Percentiles rank a stretch among this genome's conserved stretches.
Evolutionary conservation across 108 stramenopile species (phyloP).

Genomic region (Fragilaria crotonensis): DNA sequence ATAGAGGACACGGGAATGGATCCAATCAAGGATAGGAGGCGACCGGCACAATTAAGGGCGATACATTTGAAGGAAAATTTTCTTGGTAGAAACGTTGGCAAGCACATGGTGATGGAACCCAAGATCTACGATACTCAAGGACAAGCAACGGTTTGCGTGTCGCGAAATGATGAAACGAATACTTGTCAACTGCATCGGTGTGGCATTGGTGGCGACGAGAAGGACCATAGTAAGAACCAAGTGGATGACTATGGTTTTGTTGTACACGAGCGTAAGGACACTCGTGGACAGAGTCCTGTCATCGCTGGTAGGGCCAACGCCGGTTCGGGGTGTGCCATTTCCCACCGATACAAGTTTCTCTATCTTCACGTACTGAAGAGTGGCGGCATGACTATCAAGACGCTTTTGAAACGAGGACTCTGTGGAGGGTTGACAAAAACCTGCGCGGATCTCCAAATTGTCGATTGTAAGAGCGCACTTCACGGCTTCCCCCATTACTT

Average conservation of each 20-base stretch:
- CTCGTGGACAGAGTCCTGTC: neutral
- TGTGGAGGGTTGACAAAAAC: constrained; percentile 18
- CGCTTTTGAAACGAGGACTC: constrained; percentile 24
- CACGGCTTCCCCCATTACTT: constrained; percentile 26
- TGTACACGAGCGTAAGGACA: neutral
- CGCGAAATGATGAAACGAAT: too few relatives aligned
- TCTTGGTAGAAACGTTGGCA: too few relatives aligned
- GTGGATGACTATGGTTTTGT: neutral
- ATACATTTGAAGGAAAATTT: too few relatives aligned
- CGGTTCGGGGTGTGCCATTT: constrained; percentile 24
- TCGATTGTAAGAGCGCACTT: constrained; percentile 17
- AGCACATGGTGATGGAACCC: too few relatives aligned
- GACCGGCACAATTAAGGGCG: too few relatives aligned
- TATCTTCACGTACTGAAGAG: constrained; percentile 34
- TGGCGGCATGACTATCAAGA: constrained; percentile 30
- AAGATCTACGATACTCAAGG: too few relatives aligned
- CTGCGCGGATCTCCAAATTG: constrained; percentile 7
- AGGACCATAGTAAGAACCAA: too few relatives aligned
- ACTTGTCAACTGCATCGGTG: too few relatives aligned
- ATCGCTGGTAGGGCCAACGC: constrained; percentile 12
- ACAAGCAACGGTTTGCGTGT: too few relatives aligned
- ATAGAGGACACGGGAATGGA: too few relatives aligned
- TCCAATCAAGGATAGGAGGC: too few relatives aligned
- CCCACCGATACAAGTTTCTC: constrained; percentile 28
- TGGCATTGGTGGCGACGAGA: too few relatives aligned